Base-by-base conservation (phyloP, 805 yeast species). In the Blastobotrys robertii region DNA sequence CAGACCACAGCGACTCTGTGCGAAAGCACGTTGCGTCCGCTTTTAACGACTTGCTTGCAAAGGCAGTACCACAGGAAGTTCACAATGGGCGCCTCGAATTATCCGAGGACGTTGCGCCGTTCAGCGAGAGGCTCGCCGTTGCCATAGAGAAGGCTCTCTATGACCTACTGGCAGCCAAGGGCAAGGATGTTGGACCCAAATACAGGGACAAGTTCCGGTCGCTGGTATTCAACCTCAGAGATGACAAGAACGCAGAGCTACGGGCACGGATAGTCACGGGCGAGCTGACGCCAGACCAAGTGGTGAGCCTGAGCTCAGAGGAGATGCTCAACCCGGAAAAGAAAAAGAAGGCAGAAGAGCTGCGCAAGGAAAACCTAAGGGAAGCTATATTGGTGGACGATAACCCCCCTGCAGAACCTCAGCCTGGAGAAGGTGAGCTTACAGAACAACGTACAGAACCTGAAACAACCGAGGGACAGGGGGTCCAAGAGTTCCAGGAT, bases 251-350 rank as follows among this genome's bases (percentile, higher is more conserved):
- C 51, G 64, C 65, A 39, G 65, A 66, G 37, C 73, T 79, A 37
- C 72, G 85, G 50, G 64, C 65, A 22, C 76, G 79, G 44, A 71
- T 88, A 3, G 62, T 80, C 30, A 66, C 70, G 30, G 70, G 74
- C 28, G 66, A 69, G 14, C 63, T 84, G 22, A 63, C 76, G 1
- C 73, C 83, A 35, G 66, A 65, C 11, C 72, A 78, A 49, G 65
- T 86, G 37, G 87, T 80, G 2, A 68, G 66, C 30, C 67, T 84
- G 69, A 68, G 80, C 4, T 79, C 79, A 0, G 85, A 82, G 52
- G 90, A 88, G 51, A 72, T 88, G 66, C 65, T 77, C 50, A 86
- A 84, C 54, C 86, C 87, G 4, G 90, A 82, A 51, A 67, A 81
- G 48, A 79, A 74, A 50, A 69, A 73, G 50, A 73, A 80, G 44